A percentile compares a stretch with the other conserved stretches of the same genome.
Evolutionary conservation across 768 basidiomycete species (phyloP).

Genomic region (Xerocomellus amylosporus): DNA sequence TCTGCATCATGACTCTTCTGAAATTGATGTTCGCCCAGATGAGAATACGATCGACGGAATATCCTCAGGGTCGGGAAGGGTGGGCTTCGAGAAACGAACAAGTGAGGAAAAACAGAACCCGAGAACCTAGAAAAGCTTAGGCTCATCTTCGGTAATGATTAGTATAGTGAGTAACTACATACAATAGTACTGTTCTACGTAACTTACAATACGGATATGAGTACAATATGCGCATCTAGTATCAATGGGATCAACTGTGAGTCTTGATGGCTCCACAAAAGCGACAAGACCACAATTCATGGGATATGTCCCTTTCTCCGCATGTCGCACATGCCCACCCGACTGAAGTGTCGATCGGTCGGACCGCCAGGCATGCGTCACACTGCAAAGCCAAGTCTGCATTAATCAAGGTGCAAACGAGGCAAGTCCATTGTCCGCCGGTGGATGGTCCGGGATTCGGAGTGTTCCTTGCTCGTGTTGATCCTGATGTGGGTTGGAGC

Average conservation of each 20-base stretch:
- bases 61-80: constrained; percentile 80
- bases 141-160: constrained; percentile 10
- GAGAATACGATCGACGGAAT: constrained; percentile 69
- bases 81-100: constrained; percentile 60
- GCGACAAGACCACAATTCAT: constrained; percentile 71
- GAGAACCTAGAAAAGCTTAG: constrained; percentile 76
- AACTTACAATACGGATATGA: neutral
- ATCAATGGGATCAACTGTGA: constrained; percentile 18
- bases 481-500: neutral
- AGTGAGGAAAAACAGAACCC: constrained; percentile 45
- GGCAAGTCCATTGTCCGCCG: constrained; percentile 48
- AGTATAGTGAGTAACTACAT: neutral
- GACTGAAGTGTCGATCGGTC: constrained; percentile 35
- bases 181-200: neutral
- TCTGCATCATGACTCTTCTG: neutral
- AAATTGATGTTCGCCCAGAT: constrained; percentile 34
- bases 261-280: constrained; percentile 69
- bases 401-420: constrained; percentile 68
- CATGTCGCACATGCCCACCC: constrained; percentile 70
- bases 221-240: neutral
- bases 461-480: neutral
- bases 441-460: neutral
- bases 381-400: constrained; percentile 48
- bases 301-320: constrained; percentile 57
- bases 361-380: constrained; percentile 50